Evolutionary conservation across 371 early-diverging fungal genomes (phyloP).

Genomic region (Mortierella sp.): DNA sequence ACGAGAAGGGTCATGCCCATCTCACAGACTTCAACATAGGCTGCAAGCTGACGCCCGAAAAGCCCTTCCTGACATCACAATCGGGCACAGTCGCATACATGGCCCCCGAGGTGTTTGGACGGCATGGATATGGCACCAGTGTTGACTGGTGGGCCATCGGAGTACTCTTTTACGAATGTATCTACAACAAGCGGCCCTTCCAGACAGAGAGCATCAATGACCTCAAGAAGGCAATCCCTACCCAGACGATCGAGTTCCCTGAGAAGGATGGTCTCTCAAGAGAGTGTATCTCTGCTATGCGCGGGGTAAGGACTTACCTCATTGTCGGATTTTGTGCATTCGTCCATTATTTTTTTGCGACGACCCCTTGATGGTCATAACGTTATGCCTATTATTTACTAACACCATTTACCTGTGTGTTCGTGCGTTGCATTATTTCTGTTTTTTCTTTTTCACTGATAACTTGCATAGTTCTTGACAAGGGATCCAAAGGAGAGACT

Average conservation of each 20-base stretch:
- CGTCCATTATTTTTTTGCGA: not conserved
- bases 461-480: conserved; percentile 35
- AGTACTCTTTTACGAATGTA: conserved; percentile 82
- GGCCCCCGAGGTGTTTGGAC: conserved; percentile 88
- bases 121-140: conserved; percentile 79
- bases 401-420: not conserved
- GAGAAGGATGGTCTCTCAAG: conserved; percentile 68
- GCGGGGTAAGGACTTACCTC: conserved; percentile 64
- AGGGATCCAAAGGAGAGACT: conserved; percentile 43
- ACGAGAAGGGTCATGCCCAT: conserved; percentile 82
- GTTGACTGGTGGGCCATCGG: conserved; percentile 98
- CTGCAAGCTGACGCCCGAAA: conserved; percentile 68
- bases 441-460: not conserved
- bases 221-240: conserved; percentile 68
- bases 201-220: conserved; percentile 68
- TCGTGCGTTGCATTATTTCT: not conserved
- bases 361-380: not conserved
- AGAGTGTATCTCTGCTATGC: conserved; percentile 73
- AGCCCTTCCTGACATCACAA: conserved; percentile 74
- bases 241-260: conserved; percentile 70
- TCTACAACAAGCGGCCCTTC: conserved; percentile 75
- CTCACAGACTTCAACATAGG: conserved; percentile 91
- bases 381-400: conserved; percentile 5
- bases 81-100: conserved; percentile 88
- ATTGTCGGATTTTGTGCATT: not conserved